phyloP scores from a whole-genome alignment of 176 grass and related monocot species.

The Zea luxurians region DNA sequence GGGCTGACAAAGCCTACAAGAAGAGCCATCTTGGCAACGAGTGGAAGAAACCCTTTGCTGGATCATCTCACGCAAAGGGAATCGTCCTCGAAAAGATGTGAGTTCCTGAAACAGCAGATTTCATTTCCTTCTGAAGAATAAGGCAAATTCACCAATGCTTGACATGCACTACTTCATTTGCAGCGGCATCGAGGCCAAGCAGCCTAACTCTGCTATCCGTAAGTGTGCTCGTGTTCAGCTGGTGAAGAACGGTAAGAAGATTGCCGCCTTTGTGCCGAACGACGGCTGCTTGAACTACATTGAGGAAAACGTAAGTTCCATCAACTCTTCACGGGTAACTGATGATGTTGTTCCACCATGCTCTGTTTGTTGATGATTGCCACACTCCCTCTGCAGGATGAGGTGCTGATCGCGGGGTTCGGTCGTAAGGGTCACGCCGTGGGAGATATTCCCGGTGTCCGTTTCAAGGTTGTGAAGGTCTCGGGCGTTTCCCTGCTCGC shows the following conservation, averaged over 20 bases:
- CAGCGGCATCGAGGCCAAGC: conserved; percentile 75
- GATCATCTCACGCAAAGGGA: conserved; percentile 79
- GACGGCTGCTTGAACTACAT: conserved; percentile 88
- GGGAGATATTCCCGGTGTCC: conserved; percentile 71
- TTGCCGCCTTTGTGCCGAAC: conserved; percentile 75
- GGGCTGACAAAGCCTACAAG: conserved; percentile 79
- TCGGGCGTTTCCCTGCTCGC: conserved; percentile 74
- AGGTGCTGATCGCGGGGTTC: conserved; percentile 82
- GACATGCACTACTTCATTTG: not conserved
- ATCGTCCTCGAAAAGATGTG: conserved; percentile 83
- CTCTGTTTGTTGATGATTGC: not conserved
- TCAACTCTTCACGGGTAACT: not conserved
- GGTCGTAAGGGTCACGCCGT: conserved; percentile 71
- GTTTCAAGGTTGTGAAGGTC: conserved; percentile 73
- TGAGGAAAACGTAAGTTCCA: conserved; percentile 51
- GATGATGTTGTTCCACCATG: not conserved
- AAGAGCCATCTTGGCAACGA: conserved; percentile 77
- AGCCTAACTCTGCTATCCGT: conserved; percentile 81
- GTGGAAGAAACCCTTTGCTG: conserved; percentile 87
- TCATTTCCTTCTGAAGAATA: not conserved
- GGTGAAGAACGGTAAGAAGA: conserved; percentile 83
- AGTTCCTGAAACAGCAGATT: not conserved
- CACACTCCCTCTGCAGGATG: conserved; percentile 34
- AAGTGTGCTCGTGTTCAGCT: conserved; percentile 79
- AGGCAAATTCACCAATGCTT: not conserved